Conservation (phyloP, 2,329 filamentous ascomycete species). For the Onygenales sp. region DNA sequence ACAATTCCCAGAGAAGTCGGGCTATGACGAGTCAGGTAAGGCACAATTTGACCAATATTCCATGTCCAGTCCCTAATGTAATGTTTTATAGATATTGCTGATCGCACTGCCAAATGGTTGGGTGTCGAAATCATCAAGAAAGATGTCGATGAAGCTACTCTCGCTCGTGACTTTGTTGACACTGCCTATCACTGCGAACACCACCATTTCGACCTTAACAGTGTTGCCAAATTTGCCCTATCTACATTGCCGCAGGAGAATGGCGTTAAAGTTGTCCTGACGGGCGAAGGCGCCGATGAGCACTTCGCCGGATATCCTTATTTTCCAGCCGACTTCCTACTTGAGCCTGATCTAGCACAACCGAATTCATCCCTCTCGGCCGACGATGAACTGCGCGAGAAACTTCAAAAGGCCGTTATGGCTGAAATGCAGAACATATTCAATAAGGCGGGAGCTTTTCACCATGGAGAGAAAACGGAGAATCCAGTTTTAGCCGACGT, state of each 20-base stretch:
- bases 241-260: conserved; percentile 35
- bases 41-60: neutral
- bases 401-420: neutral
- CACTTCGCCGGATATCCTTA: conserved; percentile 45
- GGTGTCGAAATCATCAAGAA: conserved; percentile 37
- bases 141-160: conserved; percentile 33
- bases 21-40: conserved; percentile 41
- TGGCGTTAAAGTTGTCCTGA: conserved; percentile 47
- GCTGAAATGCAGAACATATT: neutral
- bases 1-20: conserved; percentile 41
- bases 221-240: conserved; percentile 43
- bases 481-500: neutral
- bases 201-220: conserved; percentile 43
- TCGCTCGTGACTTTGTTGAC: conserved; percentile 36
- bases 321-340: conserved; percentile 39
- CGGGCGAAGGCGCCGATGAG: conserved; percentile 46
- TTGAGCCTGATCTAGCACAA: conserved; percentile 38
- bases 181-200: conserved; percentile 38
- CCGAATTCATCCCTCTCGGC: conserved; percentile 17
- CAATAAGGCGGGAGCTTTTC: neutral
- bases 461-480: neutral
- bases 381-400: neutral
- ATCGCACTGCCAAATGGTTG: conserved; percentile 39
- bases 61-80: neutral
- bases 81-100: conserved; percentile 29